A percentile compares a stretch with the other conserved stretches of the same genome.
These are phyloP conservation scores for Lyophyllum semitale DNA, from an alignment of 768 basidiomycete genomes.

Conservation along the genomic window DNA sequence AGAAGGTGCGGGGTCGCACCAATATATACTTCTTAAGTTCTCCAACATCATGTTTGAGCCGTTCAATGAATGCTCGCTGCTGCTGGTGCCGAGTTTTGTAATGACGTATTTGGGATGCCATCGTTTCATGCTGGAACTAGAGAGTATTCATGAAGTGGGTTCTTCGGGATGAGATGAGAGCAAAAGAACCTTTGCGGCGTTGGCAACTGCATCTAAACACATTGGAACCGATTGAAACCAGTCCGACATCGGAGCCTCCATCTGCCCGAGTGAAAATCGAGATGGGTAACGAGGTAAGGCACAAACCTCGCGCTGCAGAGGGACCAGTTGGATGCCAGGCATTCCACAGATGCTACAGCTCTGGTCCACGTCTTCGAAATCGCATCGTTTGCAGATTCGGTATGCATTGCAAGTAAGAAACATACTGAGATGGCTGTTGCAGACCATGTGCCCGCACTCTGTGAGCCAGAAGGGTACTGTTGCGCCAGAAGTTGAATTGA, in stretches of 20 bases:
- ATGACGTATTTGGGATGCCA: conserved; percentile 66
- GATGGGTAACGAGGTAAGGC: not conserved
- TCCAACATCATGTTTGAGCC: conserved; percentile 48
- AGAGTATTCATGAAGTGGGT: not conserved
- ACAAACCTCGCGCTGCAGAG: conserved; percentile 73
- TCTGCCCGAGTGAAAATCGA: conserved; percentile 37
- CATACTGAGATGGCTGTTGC: conserved; percentile 83
- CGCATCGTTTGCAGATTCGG: not conserved
- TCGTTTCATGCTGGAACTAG: conserved; percentile 80
- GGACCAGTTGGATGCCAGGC: conserved; percentile 64
- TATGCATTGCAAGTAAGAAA: conserved; percentile 4
- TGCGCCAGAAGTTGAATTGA: conserved; percentile 51
- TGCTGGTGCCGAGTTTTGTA: conserved; percentile 62
- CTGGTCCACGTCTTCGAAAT: conserved; percentile 61
- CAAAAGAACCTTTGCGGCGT: conserved; percentile 62
- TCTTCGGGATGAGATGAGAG: not conserved
- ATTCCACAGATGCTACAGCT: conserved; percentile 73
- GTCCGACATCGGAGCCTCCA: conserved; percentile 79
- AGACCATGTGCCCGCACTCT: conserved; percentile 84
- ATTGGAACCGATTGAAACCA: conserved; percentile 74
- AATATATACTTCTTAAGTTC: conserved; percentile 60
- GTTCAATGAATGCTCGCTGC: conserved; percentile 52
- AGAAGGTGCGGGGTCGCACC: conserved; percentile 8
- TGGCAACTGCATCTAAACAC: conserved; percentile 63
- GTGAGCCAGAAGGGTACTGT: conserved; percentile 85